These are phyloP conservation scores for Yamadazyma trypodendri DNA, from an alignment of 1,139 yeast species.

Conservation along the genomic window DNA sequence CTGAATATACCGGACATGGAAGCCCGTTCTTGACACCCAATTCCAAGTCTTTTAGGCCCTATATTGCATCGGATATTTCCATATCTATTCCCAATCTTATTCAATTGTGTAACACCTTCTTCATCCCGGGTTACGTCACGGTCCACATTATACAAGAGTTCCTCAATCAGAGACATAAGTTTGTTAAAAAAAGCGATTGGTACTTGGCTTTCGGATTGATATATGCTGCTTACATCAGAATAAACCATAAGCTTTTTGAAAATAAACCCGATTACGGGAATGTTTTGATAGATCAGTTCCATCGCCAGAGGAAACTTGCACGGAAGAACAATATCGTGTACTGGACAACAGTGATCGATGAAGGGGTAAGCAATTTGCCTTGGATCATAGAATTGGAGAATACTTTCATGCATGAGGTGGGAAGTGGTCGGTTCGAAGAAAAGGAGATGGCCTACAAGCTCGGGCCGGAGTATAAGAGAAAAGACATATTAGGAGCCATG, in stretches of 20 bases:
- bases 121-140: conserved; percentile 55
- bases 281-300: conserved; percentile 48
- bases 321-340: conserved; percentile 46
- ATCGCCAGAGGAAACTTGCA: conserved; percentile 54
- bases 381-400: conserved; percentile 54
- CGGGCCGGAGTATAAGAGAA: conserved; percentile 33
- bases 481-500: conserved; percentile 38
- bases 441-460: conserved; percentile 30
- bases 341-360: conserved; percentile 54
- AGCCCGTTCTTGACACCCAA: conserved; percentile 9
- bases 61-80: not conserved
- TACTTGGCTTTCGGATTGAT: conserved; percentile 65
- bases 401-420: conserved; percentile 32
- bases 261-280: conserved; percentile 49
- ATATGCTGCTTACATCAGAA: conserved; percentile 54
- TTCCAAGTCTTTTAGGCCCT: conserved; percentile 1
- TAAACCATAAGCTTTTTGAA: conserved; percentile 48
- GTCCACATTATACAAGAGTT: conserved; percentile 51
- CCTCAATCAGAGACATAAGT: conserved; percentile 48
- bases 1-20: conserved; percentile 1
- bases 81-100: conserved; percentile 51
- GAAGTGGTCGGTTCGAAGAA: conserved; percentile 20
- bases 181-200: conserved; percentile 60
- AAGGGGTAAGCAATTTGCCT: conserved; percentile 50
- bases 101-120: conserved; percentile 60